Evolutionary conservation across 345 rosid species (phyloP), one percentile per base, ranked within the genome.

Genomic region (Trapa bicornis): DNA sequence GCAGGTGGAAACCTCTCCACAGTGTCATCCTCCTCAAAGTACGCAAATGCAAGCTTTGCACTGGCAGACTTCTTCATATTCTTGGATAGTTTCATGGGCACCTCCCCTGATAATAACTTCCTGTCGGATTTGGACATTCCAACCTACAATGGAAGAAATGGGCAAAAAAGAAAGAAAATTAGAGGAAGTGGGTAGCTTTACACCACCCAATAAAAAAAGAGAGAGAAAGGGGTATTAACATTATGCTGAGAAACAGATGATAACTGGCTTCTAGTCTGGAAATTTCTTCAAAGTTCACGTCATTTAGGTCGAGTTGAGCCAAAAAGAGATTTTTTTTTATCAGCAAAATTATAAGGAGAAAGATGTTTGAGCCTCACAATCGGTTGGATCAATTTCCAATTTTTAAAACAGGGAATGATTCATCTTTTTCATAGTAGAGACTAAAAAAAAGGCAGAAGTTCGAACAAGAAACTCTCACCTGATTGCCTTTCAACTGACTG

Each of bases 31-130:
- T 85, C 92, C 57, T 76, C 73, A 11, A 82, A 89, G 65, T 86
- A 90, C 17, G 77, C 66, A 45, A 88, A 90, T 0, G 86, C 80
- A 7, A 92, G 82, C 56, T 86, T 89, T 0, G 78, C 67, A 22
- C 96, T 94, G 0, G 99, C 91, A 0, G 97, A 90, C 72, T 87
- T 91, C 87, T 66, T 86, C 89, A 94, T 85, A 79, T 93, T 93
- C 80, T 72, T 83, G 0, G 89, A 68, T 2, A 87, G 86, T 74
- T 87, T 94, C 33, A 72, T 68, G 16, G 81, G 87, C 0, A 78
- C 39, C 36, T 76, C 75, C 16, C 96, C 96, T 2, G 85, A 48
- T 10, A 84, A 52, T 4, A 92, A 92, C 36, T 79, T 75, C 1
- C 85, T 81, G 70, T 94, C 97, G 5, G 97, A 91, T 43, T 73